Evolutionary conservation across 192 early-diverging fungal species (phyloP).

Genomic region (Rhizophlyctis rosea): DNA sequence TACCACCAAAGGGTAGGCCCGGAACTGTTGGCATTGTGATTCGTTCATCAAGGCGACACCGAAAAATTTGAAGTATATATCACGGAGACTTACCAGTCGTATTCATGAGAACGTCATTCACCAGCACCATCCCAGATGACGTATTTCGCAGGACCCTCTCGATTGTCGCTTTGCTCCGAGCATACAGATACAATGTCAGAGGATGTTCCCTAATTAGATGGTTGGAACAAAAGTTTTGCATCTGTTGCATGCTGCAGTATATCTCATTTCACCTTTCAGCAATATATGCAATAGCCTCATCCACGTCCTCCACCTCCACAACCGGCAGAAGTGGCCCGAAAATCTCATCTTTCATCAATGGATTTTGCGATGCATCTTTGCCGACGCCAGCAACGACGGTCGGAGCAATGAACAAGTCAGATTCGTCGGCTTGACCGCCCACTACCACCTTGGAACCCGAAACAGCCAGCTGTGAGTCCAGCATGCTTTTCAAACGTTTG

Average conservation of each 20-base stretch:
- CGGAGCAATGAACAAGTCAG: slow-evolving; percentile 73
- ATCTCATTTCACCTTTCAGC: slow-evolving; percentile 23
- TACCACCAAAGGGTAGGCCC: slow-evolving; percentile 83
- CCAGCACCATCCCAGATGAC: slow-evolving; percentile 68
- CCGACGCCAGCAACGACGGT: slow-evolving; percentile 75
- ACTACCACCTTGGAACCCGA: slow-evolving; percentile 38
- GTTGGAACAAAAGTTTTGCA: slow-evolving; percentile 3
- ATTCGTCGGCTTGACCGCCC: slow-evolving; percentile 55
- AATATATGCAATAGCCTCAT: slow-evolving; percentile 38
- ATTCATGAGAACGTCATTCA: slow-evolving; percentile 82
- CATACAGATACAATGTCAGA: slow-evolving; percentile 77
- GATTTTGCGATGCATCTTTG: slow-evolving; percentile 34
- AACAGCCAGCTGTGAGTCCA: slow-evolving; percentile 41
- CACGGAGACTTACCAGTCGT: slow-evolving; percentile 44
- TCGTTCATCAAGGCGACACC: slow-evolving; percentile 4
- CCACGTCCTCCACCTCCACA: slow-evolving; percentile 39
- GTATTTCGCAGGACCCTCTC: slow-evolving; percentile 64
- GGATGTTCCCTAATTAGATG: slow-evolving; percentile 56
- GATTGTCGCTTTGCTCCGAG: slow-evolving; percentile 42
- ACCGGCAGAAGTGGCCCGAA: slow-evolving; percentile 92
- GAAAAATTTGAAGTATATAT: slow-evolving; percentile 2
- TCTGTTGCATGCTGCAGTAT: no score
- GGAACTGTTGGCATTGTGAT: slow-evolving; percentile 17
- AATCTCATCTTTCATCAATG: slow-evolving; percentile 77
- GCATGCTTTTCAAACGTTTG: slow-evolving; percentile 56